phyloP scores from a whole-genome alignment of 169 alveolate species.

The Cryptosporidium ubiquitum region DNA sequence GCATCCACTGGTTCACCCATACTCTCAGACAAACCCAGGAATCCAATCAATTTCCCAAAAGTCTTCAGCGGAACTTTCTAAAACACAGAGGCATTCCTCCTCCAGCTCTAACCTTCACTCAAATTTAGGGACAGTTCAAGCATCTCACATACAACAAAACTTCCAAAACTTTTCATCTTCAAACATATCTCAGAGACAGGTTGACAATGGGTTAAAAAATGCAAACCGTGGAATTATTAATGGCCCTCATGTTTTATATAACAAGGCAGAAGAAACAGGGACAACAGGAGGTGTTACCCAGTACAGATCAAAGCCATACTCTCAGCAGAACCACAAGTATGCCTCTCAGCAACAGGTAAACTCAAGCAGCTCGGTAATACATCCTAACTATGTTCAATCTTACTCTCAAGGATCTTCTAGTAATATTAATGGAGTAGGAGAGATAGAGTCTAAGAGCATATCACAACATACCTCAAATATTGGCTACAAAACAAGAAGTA shows the following conservation, averaged over 20 bases:
- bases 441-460: neutral
- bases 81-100: slow-evolving; percentile 1
- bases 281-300: neutral
- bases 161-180: slow-evolving; percentile 20
- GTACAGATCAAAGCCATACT: slow-evolving; percentile 9
- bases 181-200: neutral
- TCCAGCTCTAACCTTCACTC: neutral
- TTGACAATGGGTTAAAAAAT: neutral
- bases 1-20: slow-evolving; percentile 3
- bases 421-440: neutral
- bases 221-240: neutral
- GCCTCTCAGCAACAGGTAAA: neutral
- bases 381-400: neutral
- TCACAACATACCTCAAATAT: neutral
- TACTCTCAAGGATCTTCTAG: slow-evolving; percentile 12
- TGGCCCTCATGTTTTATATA: neutral
- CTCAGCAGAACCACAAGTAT: neutral
- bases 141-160: neutral
- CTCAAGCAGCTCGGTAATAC: neutral
- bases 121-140: neutral
- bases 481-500: slow-evolving; percentile 14
- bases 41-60: neutral
- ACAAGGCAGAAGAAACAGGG: neutral
- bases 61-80: neutral
- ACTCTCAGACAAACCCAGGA: slow-evolving; percentile 27